These are phyloP conservation scores for Colletotrichum orchidophilum DNA, from an alignment of 2,329 filamentous ascomycete genomes.

Conservation along the genomic window DNA sequence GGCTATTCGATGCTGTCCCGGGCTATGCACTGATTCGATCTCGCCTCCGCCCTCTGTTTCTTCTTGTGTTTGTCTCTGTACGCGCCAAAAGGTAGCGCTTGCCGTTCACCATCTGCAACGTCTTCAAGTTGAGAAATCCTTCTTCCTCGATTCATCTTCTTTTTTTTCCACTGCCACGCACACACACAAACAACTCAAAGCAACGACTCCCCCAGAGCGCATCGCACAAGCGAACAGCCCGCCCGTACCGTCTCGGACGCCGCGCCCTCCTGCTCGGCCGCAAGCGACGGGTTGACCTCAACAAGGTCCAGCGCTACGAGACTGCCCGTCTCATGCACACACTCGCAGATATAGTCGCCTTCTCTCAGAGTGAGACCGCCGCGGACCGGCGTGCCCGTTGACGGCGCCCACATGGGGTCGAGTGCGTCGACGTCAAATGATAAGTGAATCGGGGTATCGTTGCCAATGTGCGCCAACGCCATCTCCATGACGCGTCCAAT, in stretches of 20 bases:
- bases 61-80: background rate
- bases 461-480: conserved; percentile 95
- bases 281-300: conserved; percentile 81
- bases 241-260: conserved; percentile 89
- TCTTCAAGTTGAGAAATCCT: background rate
- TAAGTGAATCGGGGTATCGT: conserved; percentile 94
- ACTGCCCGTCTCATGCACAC: conserved; percentile 81
- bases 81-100: background rate
- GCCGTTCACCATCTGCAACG: background rate
- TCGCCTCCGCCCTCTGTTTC: background rate
- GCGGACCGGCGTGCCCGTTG: conserved; percentile 92
- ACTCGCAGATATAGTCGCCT: conserved; percentile 96
- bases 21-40: background rate
- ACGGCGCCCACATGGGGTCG: conserved; percentile 95
- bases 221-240: conserved; percentile 90
- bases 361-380: conserved; percentile 93
- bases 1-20: background rate
- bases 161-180: background rate
- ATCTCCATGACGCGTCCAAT: conserved; percentile 98
- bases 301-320: conserved; percentile 84
- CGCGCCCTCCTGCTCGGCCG: conserved; percentile 66
- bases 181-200: conserved; percentile 57
- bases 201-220: conserved; percentile 90
- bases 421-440: conserved; percentile 97
- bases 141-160: background rate